These are phyloP conservation scores for Conticribra weissflogii DNA, from an alignment of 108 stramenopile genomes.

Conservation along the genomic window DNA sequence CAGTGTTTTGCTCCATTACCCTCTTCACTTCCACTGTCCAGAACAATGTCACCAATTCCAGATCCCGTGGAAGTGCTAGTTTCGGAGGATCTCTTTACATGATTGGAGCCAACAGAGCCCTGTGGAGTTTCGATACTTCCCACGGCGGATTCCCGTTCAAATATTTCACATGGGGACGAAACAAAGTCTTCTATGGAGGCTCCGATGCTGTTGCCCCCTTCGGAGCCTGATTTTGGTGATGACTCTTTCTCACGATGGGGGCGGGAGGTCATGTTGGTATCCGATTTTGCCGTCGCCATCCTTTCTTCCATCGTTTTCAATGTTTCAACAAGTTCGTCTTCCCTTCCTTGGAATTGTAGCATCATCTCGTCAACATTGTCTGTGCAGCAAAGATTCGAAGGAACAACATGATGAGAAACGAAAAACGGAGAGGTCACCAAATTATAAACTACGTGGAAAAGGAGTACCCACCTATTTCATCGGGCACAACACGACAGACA, in stretches of 20 bases:
- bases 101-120: neutral
- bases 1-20: no score
- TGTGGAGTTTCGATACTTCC: neutral
- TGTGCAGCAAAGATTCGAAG: no score
- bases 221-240: neutral
- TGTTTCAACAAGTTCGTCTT: slow-evolving; percentile 12
- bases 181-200: neutral
- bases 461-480: slow-evolving; percentile 45
- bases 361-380: slow-evolving; percentile 20
- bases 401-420: no score
- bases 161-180: neutral
- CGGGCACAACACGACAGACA: slow-evolving; percentile 61
- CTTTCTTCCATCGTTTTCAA: slow-evolving; percentile 16
- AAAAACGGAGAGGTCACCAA: no score
- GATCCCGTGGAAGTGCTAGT: neutral
- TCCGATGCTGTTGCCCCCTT: neutral
- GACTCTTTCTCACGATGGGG: neutral
- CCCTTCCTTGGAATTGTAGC: slow-evolving; percentile 13
- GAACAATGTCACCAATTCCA: neutral
- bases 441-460: no score
- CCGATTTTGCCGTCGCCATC: neutral
- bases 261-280: neutral
- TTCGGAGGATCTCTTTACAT: neutral
- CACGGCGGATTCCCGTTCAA: no score
- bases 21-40: neutral